These are phyloP conservation scores for Atractiella rhizophila DNA, from an alignment of 768 basidiomycete species.

Conservation along the genomic window DNA sequence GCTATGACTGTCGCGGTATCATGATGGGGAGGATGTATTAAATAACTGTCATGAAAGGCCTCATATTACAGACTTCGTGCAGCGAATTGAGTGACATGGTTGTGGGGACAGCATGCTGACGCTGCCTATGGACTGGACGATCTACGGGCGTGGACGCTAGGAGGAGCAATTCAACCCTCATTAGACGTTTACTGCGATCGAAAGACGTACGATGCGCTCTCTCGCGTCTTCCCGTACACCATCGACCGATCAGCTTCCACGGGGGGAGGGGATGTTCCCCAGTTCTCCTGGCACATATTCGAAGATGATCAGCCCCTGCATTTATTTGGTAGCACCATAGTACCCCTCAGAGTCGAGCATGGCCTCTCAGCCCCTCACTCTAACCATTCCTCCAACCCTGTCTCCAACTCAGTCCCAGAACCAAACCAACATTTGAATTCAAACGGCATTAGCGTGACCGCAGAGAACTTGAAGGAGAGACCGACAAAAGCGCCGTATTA, in stretches of 20 bases:
- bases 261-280: conserved; percentile 38
- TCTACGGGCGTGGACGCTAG: conserved; percentile 45
- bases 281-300: conserved; percentile 60
- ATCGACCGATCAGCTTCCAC: conserved; percentile 45
- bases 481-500: conserved; percentile 11
- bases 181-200: conserved; percentile 51
- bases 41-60: neutral
- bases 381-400: too few relatives aligned
- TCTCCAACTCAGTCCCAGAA: neutral
- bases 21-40: neutral
- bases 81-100: neutral
- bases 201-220: conserved; percentile 39
- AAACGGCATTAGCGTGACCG: neutral
- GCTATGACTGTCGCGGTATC: neutral
- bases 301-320: conserved; percentile 19
- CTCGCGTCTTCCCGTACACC: conserved; percentile 50
- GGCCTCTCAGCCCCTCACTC: conserved; percentile 11
- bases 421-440: neutral
- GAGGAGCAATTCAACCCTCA: conserved; percentile 36
- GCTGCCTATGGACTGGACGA: conserved; percentile 83
- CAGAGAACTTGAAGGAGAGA: neutral
- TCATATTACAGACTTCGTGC: neutral
- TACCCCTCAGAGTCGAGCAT: conserved; percentile 18
- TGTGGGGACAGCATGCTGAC: conserved; percentile 17
- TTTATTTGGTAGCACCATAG: conserved; percentile 18